phyloP scores from a whole-genome alignment of 2,329 filamentous ascomycete genomes.

The Didymella keratinophila region DNA sequence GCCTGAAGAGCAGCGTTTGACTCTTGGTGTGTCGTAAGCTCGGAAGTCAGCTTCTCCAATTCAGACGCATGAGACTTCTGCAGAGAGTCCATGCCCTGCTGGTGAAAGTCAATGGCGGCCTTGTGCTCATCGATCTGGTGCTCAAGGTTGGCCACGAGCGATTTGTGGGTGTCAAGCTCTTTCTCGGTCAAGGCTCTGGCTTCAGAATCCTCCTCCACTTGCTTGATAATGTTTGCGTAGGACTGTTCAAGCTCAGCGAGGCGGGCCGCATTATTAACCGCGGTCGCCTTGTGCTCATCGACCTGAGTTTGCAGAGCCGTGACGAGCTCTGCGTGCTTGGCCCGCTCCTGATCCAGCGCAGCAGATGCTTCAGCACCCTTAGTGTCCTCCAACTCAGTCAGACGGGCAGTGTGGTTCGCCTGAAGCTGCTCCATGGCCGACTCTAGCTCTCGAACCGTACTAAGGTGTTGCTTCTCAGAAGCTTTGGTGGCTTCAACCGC shows the following conservation, averaged over 20 bases:
- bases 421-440: slow-evolving; percentile 57
- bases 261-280: slow-evolving; percentile 72
- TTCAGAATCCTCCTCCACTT: slow-evolving; percentile 72
- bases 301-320: slow-evolving; percentile 74
- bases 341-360: slow-evolving; percentile 52
- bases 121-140: slow-evolving; percentile 65
- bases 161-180: slow-evolving; percentile 60
- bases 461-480: slow-evolving; percentile 75
- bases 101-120: slow-evolving; percentile 61
- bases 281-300: slow-evolving; percentile 78
- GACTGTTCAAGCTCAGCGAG: slow-evolving; percentile 78
- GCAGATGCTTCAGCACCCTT: slow-evolving; percentile 38
- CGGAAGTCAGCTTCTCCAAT: slow-evolving; percentile 57
- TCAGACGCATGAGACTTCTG: slow-evolving; percentile 63
- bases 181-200: slow-evolving; percentile 64
- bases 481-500: slow-evolving; percentile 74
- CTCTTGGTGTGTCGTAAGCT: slow-evolving; percentile 44
- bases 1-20: slow-evolving; percentile 59
- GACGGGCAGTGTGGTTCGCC: slow-evolving; percentile 39
- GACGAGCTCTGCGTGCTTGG: slow-evolving; percentile 61
- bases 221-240: slow-evolving; percentile 69
- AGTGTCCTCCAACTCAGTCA: slow-evolving; percentile 43
- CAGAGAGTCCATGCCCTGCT: slow-evolving; percentile 61
- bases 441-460: slow-evolving; percentile 78
- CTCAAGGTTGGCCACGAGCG: slow-evolving; percentile 63